phyloP scores from a whole-genome alignment of 2,329 filamentous ascomycete genomes.

The Venturia pyrina region DNA sequence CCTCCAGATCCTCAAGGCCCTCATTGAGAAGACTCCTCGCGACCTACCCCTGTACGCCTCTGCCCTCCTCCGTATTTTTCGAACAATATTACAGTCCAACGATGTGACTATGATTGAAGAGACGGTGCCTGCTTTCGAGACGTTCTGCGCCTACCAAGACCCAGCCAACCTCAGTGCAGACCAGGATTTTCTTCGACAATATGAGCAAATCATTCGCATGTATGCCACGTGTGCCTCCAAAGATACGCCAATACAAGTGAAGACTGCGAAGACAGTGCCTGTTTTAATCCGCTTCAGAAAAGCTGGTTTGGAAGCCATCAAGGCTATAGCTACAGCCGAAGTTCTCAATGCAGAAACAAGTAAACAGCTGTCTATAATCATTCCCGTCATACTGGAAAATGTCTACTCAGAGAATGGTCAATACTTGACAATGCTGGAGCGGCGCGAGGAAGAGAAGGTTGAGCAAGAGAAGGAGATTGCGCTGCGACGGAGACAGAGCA shows the following conservation, averaged over 20 bases:
- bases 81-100: slow-evolving; percentile 70
- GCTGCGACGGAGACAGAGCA: slow-evolving; percentile 61
- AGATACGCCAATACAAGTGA: slow-evolving; percentile 33
- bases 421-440: slow-evolving; percentile 57
- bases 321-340: slow-evolving; percentile 70
- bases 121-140: slow-evolving; percentile 74
- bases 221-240: slow-evolving; percentile 75
- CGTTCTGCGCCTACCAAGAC: slow-evolving; percentile 83
- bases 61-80: slow-evolving; percentile 75
- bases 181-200: slow-evolving; percentile 70
- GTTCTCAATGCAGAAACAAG: slow-evolving; percentile 64
- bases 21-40: slow-evolving; percentile 87
- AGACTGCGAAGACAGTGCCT: slow-evolving; percentile 54
- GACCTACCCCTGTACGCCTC: slow-evolving; percentile 82
- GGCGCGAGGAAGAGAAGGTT: slow-evolving; percentile 58
- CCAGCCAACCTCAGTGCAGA: slow-evolving; percentile 76
- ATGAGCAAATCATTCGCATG: slow-evolving; percentile 67
- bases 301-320: slow-evolving; percentile 57
- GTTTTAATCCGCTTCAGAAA: slow-evolving; percentile 56
- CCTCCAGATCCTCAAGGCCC: slow-evolving; percentile 77
- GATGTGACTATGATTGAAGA: slow-evolving; percentile 92
- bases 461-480: slow-evolving; percentile 56
- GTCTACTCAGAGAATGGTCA: slow-evolving; percentile 65
- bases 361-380: slow-evolving; percentile 65
- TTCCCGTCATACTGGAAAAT: slow-evolving; percentile 81